Evolutionary conservation across 140 eudicot genomes (phyloP), one percentile per base, ranked within the genome.

Genomic region (Anethum foeniculum): DNA sequence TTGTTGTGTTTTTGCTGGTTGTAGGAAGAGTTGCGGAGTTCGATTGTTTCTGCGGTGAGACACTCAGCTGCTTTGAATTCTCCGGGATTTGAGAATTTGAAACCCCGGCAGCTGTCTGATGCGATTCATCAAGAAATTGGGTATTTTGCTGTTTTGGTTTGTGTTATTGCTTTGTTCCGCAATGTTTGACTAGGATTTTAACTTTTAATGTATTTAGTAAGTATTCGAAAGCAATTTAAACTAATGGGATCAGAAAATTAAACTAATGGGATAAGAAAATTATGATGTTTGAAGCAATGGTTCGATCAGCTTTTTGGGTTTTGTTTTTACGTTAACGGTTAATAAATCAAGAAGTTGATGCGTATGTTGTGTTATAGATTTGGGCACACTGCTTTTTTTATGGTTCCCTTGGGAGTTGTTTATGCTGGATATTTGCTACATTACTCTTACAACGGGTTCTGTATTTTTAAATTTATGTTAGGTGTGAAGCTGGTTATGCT

Each of bases 101-200:
- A 92, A 83, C 95, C 91, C 12, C 90, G 96, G 0, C 96, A 92
- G 67, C 90, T 95, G 46, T 86, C 97, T 32, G 99, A 95, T 68
- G 92, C 97, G 6, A 89, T 95, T 62, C 97, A 90, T 87, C 86
- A 83, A 81, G 99, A 95, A 83, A 85, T 95, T 75, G 90, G 99
- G 99, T 94, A 83, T 62, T 62, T 25, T n/a, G 36, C 7, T 30
- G 85, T 85, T 43, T 28, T 51, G 79, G 72, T 71, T 30, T 30
- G 1, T 16, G 32, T 30, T 81, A 7, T 77, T 32, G 34, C n/a
- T 18, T 15, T 48, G n/a, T 49, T 51, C 68, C 14, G 23, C 21
- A 36, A 23, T 6, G 44, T 36, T 7, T 23, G 41, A n/a, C 21
- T 21, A 36, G 15, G 75, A 34, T 34, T 34, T 34, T 34, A 34